Conservation (phyloP, 1,139 yeast genomes). For the Kodamaea alishanica region DNA sequence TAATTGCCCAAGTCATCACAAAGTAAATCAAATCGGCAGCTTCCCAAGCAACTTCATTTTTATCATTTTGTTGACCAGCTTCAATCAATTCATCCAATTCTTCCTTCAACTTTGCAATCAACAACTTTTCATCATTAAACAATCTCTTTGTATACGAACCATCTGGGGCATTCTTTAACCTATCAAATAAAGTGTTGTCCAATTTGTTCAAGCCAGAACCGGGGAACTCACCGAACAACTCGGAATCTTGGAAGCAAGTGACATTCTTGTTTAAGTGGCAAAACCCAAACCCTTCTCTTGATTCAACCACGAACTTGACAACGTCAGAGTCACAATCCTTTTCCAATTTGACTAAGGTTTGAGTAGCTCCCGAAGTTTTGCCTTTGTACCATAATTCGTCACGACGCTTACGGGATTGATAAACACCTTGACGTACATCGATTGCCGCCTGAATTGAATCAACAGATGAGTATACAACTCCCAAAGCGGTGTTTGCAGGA, state of each 20-base stretch:
- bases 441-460: constrained; percentile 82
- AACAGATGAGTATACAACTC: constrained; percentile 84
- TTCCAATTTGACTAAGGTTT: constrained; percentile 59
- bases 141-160: constrained; percentile 92
- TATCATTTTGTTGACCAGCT: constrained; percentile 52
- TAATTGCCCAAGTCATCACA: constrained; percentile 80
- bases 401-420: constrained; percentile 83
- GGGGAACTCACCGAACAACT: constrained; percentile 41
- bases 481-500: constrained; percentile 57
- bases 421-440: constrained; percentile 80
- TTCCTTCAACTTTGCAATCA: constrained; percentile 86
- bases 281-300: constrained; percentile 74
- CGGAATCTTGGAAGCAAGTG: constrained; percentile 66
- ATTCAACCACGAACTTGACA: constrained; percentile 79
- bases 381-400: constrained; percentile 94
- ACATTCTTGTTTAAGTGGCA: constrained; percentile 75
- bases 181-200: constrained; percentile 58
- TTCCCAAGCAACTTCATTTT: constrained; percentile 85
- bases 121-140: constrained; percentile 69
- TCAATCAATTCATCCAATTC: constrained; percentile 96
- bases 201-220: constrained; percentile 61
- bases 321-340: constrained; percentile 93
- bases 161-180: constrained; percentile 66
- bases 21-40: constrained; percentile 94
- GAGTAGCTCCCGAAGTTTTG: constrained; percentile 92